Evolutionary conservation across 2,329 filamentous ascomycete genomes (phyloP).

Genomic region (Xylaria multiplex): DNA sequence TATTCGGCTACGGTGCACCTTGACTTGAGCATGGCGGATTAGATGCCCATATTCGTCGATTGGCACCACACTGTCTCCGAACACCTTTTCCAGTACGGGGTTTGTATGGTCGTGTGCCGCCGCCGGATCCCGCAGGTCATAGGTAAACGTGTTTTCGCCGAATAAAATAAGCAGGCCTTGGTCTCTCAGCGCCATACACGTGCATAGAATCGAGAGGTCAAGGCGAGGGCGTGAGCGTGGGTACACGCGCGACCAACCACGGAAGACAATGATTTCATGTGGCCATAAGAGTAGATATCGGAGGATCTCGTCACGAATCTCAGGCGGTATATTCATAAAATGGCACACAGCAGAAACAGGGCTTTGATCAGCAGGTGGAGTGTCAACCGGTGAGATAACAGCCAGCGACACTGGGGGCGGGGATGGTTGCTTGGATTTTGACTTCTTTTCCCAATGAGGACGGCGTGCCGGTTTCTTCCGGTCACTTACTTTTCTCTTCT

Average conservation of each 20-base stretch:
- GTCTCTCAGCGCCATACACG: slow-evolving; percentile 48
- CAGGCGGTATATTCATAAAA: slow-evolving; percentile 41
- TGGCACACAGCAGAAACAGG: slow-evolving; percentile 28
- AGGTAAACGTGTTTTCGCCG: slow-evolving; percentile 59
- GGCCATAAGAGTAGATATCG: slow-evolving; percentile 46
- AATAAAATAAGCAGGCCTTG: slow-evolving; percentile 58
- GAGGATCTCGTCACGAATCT: slow-evolving; percentile 51
- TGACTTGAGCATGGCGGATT: slow-evolving; percentile 56
- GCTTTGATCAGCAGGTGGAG: slow-evolving; percentile 6
- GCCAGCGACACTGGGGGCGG: neutral
- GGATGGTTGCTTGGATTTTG: slow-evolving; percentile 33
- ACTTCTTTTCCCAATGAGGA: slow-evolving; percentile 28
- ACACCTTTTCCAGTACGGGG: slow-evolving; percentile 43
- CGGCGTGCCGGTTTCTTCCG: slow-evolving; percentile 10
- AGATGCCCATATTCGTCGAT: slow-evolving; percentile 52
- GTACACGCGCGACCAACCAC: slow-evolving; percentile 49
- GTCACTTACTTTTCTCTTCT: slow-evolving; percentile 23
- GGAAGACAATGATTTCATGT: slow-evolving; percentile 48
- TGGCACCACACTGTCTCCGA: slow-evolving; percentile 45
- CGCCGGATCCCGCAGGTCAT: slow-evolving; percentile 55
- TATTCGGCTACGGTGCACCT: slow-evolving; percentile 56
- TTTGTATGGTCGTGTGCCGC: slow-evolving; percentile 26
- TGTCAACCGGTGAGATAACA: neutral
- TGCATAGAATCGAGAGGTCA: slow-evolving; percentile 52
- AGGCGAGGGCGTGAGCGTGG: slow-evolving; percentile 47